Evolutionary conservation across 2,329 filamentous ascomycete genomes (phyloP).

Genomic region (Phyllosticta paracitricarpa): DNA sequence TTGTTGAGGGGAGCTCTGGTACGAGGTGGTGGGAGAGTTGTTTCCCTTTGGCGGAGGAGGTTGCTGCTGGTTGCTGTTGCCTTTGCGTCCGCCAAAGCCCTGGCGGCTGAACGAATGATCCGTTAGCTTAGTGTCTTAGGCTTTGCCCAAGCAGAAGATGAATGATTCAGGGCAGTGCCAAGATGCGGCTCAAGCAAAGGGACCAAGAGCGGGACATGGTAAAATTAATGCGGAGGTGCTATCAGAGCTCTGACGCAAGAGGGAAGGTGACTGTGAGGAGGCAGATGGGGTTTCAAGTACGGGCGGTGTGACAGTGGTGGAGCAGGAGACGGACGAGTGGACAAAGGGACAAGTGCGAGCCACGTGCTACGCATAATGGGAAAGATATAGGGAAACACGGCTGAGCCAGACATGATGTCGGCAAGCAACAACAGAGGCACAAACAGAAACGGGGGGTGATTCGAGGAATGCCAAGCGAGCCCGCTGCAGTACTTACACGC

Average conservation of each 20-base stretch:
- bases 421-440: background rate
- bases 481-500: conserved; percentile 26
- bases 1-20: conserved; percentile 20
- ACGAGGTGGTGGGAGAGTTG: conserved; percentile 7
- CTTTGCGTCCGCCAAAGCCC: conserved; percentile 34
- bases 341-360: conserved; percentile 4
- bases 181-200: background rate
- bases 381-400: background rate
- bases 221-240: background rate
- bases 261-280: background rate
- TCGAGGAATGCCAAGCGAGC: conserved; percentile 9
- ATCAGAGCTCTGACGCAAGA: background rate
- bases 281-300: conserved; percentile 4
- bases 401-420: background rate
- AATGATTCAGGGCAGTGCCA: background rate
- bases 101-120: conserved; percentile 24
- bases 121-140: conserved; percentile 18
- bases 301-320: conserved; percentile 2
- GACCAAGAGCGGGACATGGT: background rate
- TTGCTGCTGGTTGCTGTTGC: conserved; percentile 28
- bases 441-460: background rate
- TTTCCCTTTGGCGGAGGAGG: conserved; percentile 16
- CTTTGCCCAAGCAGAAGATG: background rate
- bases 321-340: background rate
- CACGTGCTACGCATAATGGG: conserved; percentile 6